phyloP scores from a whole-genome alignment of 2,329 filamentous ascomycete genomes.

The Rhynchosporium secalis region DNA sequence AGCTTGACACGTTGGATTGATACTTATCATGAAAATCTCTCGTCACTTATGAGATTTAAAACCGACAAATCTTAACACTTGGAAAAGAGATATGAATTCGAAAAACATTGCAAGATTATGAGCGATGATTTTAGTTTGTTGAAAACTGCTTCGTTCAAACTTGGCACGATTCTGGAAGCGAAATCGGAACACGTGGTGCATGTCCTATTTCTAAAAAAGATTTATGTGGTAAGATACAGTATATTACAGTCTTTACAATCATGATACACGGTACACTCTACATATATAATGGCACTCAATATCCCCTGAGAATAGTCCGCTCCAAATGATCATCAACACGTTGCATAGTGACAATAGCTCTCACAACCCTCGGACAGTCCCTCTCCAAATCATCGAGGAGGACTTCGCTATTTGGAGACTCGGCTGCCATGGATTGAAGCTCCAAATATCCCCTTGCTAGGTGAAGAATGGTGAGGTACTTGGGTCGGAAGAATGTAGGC shows the following conservation, averaged over 20 bases:
- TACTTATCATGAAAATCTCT: no score
- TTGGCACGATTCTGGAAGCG: no score
- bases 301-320: slow-evolving; percentile 14
- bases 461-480: slow-evolving; percentile 36
- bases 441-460: slow-evolving; percentile 36
- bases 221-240: slow-evolving; percentile 16
- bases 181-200: background rate
- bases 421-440: slow-evolving; percentile 34
- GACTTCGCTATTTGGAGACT: slow-evolving; percentile 29
- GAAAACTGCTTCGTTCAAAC: no score
- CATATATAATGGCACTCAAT: slow-evolving; percentile 3
- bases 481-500: slow-evolving; percentile 35
- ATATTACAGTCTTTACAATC: slow-evolving; percentile 16
- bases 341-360: slow-evolving; percentile 37
- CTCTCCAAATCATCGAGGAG: slow-evolving; percentile 34
- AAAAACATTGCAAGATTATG: no score
- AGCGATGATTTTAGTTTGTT: no score
- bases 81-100: no score
- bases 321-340: slow-evolving; percentile 34
- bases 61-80: no score
- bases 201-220: slow-evolving; percentile 2
- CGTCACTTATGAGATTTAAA: no score
- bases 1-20: no score
- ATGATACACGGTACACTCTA: slow-evolving; percentile 7
- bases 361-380: slow-evolving; percentile 36